These are phyloP conservation scores for Acanthamoeba triangularis DNA, from an alignment of 208 protist species.

Conservation along the genomic window DNA sequence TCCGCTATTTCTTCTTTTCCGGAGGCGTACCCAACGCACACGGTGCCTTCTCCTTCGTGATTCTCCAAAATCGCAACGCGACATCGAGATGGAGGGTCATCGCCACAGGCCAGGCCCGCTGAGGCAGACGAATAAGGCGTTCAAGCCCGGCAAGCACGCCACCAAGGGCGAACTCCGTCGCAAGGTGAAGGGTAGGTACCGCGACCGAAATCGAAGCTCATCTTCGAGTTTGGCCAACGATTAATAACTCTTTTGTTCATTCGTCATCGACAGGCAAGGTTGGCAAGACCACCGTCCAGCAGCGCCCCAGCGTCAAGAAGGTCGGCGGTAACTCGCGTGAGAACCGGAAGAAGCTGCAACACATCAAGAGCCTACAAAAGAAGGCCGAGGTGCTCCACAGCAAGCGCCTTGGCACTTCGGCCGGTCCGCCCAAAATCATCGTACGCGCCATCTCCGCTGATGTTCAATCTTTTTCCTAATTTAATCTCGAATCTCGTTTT, in stretches of 20 bases:
- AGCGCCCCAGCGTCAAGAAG: conserved; percentile 44
- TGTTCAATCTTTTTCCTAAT: neutral
- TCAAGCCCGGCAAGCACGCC: conserved; percentile 75
- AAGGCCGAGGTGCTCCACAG: conserved; percentile 78
- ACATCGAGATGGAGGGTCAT: conserved; percentile 22
- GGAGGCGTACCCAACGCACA: neutral
- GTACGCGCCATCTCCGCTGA: neutral
- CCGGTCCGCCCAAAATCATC: conserved; percentile 74
- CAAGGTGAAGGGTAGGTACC: conserved; percentile 75
- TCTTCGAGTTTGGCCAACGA: neutral
- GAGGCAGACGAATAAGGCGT: conserved; percentile 72
- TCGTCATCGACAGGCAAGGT: conserved; percentile 65
- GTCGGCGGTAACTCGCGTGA: neutral
- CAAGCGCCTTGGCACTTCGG: conserved; percentile 65
- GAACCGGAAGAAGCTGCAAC: conserved; percentile 75
- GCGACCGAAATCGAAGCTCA: neutral
- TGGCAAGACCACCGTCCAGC: neutral
- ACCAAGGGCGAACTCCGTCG: conserved; percentile 69
- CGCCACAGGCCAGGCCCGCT: conserved; percentile 71
- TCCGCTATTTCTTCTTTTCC: conserved; percentile 3
- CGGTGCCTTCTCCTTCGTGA: neutral
- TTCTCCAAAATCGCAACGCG: neutral
- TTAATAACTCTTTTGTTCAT: neutral
- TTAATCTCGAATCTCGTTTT: neutral
- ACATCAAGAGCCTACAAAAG: conserved; percentile 66